Evolutionary conservation across 257 asterid species (phyloP).

Genomic region (Ballota nigra): DNA sequence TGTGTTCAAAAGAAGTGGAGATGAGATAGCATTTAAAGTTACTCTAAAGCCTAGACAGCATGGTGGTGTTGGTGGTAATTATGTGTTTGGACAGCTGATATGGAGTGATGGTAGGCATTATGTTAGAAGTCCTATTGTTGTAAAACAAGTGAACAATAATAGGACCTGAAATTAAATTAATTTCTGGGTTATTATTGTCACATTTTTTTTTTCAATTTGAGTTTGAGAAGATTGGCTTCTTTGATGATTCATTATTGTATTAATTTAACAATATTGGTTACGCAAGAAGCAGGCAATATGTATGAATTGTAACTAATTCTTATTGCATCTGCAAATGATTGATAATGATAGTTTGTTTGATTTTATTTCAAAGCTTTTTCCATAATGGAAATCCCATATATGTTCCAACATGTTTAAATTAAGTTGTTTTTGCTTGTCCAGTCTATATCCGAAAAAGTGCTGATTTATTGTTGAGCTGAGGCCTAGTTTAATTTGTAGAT

Average conservation of each 20-base stretch:
- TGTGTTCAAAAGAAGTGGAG: conserved; percentile 46
- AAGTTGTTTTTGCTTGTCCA: neutral
- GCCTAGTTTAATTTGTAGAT: neutral
- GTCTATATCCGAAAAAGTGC: neutral
- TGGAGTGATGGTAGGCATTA: conserved; percentile 84
- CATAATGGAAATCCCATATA: neutral
- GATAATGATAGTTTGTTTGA: neutral
- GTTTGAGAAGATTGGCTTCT: neutral
- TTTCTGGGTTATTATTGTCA: neutral
- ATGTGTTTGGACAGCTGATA: conserved; percentile 68
- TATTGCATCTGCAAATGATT: conserved; percentile 11
- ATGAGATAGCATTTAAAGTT: conserved; percentile 53
- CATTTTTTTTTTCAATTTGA: conserved; percentile 7
- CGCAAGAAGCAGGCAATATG: conserved; percentile 3
- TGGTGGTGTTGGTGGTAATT: conserved; percentile 30
- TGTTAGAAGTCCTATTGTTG: conserved; percentile 85
- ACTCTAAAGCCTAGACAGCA: conserved; percentile 33
- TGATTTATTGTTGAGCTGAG: neutral
- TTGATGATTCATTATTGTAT: neutral
- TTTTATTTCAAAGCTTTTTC: neutral
- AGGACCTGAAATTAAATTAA: conserved; percentile 14
- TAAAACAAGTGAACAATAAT: conserved; percentile 42
- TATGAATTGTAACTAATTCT: conserved; percentile 14
- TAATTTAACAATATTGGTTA: neutral
- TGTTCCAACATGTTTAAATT: neutral